Percentiles rank a stretch among this genome's conserved stretches.
phyloP scores from a whole-genome alignment of 805 yeast genomes.

The Saturnispora dispora region DNA sequence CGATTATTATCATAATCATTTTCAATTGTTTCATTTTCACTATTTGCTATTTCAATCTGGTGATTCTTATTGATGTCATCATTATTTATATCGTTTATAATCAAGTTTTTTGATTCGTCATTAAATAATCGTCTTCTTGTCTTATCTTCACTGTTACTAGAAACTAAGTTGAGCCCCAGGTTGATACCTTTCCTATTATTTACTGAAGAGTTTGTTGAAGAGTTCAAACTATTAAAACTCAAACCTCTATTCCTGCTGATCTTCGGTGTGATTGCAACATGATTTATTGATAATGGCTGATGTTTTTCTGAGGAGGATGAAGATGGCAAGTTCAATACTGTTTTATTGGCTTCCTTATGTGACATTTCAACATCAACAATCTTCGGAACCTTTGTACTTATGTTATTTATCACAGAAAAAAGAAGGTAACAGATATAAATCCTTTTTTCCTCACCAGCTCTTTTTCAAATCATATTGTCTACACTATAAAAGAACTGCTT shows the following conservation, averaged over 20 bases:
- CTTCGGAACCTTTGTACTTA: background rate
- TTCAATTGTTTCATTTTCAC: background rate
- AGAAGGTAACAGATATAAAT: background rate
- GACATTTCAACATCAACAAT: background rate
- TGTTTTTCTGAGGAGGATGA: background rate
- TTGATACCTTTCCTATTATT: constrained; percentile 23
- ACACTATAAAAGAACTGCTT: too few relatives aligned
- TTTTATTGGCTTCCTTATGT: background rate
- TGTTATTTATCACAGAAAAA: background rate
- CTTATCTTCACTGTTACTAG: constrained; percentile 4
- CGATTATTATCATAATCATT: background rate
- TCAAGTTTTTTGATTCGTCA: constrained; percentile 7
- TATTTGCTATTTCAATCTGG: background rate
- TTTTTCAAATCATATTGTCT: background rate
- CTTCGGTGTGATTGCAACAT: background rate
- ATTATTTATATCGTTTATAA: background rate
- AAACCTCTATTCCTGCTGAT: constrained; percentile 12
- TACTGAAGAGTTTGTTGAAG: constrained; percentile 10
- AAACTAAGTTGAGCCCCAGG: constrained; percentile 25
- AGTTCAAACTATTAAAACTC: constrained; percentile 16
- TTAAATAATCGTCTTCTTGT: background rate
- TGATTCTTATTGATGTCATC: background rate
- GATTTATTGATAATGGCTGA: background rate
- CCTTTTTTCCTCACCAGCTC: background rate
- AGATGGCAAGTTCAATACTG: background rate